These are phyloP conservation scores for Pezicula carpinea DNA, from an alignment of 2,329 filamentous ascomycete species.

Conservation along the genomic window DNA sequence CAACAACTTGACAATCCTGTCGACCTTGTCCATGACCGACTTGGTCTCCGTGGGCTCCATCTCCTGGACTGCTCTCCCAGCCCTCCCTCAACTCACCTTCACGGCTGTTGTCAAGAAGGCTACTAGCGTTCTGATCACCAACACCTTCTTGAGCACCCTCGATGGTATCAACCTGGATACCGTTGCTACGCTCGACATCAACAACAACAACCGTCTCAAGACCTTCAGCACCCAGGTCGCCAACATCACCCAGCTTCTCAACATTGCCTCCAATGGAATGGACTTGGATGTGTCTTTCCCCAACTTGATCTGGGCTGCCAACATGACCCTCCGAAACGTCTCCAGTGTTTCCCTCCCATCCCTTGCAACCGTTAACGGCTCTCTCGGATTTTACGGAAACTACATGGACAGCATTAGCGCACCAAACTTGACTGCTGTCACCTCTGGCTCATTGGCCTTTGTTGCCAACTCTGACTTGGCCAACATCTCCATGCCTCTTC, in stretches of 20 bases:
- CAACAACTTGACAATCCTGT: conserved; percentile 63
- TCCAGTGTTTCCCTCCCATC: conserved; percentile 69
- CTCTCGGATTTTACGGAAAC: conserved; percentile 80
- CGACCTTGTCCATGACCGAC: conserved; percentile 58
- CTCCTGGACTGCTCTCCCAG: conserved; percentile 66
- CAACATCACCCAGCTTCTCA: conserved; percentile 67
- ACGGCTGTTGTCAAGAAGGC: conserved; percentile 60
- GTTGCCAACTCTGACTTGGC: conserved; percentile 56
- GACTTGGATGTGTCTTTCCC: conserved; percentile 68
- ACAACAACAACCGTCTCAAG: conserved; percentile 83
- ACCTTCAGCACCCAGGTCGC: conserved; percentile 71
- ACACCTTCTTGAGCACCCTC: conserved; percentile 78
- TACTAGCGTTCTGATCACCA: conserved; percentile 67
- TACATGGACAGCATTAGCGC: conserved; percentile 56
- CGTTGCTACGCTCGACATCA: conserved; percentile 72
- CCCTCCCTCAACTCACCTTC: conserved; percentile 56
- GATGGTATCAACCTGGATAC: conserved; percentile 74
- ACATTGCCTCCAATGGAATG: conserved; percentile 75
- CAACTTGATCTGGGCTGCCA: conserved; percentile 71
- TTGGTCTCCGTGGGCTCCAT: conserved; percentile 65
- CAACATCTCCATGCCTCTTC: conserved; percentile 71
- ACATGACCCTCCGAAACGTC: conserved; percentile 80
- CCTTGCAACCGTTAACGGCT: conserved; percentile 68
- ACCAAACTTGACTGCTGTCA: conserved; percentile 66
- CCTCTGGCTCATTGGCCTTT: conserved; percentile 53